These are phyloP conservation scores for Erysimum pusillum DNA, from an alignment of 441 rosid species.

Conservation along the genomic window DNA sequence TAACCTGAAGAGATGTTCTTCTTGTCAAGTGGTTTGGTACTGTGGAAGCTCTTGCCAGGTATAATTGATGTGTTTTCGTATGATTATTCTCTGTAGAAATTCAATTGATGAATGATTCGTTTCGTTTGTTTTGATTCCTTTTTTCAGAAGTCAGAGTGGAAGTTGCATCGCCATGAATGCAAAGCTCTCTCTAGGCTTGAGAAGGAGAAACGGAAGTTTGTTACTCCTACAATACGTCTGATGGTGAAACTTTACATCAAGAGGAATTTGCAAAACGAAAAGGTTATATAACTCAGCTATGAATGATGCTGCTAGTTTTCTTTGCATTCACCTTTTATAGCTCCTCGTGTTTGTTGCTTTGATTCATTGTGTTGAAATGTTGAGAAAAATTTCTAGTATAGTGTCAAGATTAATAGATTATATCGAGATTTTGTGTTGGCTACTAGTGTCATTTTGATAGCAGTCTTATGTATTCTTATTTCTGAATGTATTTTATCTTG, in stretches of 20 bases:
- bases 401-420: not conserved
- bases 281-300: conserved; percentile 52
- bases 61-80: not conserved
- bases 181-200: conserved; percentile 67
- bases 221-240: conserved; percentile 82
- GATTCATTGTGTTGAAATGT: not conserved
- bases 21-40: conserved; percentile 81
- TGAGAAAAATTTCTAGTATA: not conserved
- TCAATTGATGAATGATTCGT: conserved; percentile 13
- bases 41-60: conserved; percentile 94
- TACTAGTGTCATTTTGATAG: not conserved
- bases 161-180: conserved; percentile 87
- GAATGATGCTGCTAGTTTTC: not conserved
- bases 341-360: conserved; percentile 15
- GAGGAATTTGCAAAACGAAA: conserved; percentile 72
- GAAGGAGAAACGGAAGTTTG: conserved; percentile 64
- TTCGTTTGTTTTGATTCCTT: not conserved
- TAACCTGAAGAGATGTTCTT: conserved; percentile 79
- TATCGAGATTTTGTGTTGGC: conserved; percentile 23
- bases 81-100: not conserved
- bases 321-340: not conserved
- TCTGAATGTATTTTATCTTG: conserved; percentile 25
- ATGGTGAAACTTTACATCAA: conserved; percentile 77
- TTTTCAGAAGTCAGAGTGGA: conserved; percentile 84
- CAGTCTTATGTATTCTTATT: conserved; percentile 3